Conservation (phyloP, 2,329 filamentous ascomycete species). For the Thelonectria olida region DNA sequence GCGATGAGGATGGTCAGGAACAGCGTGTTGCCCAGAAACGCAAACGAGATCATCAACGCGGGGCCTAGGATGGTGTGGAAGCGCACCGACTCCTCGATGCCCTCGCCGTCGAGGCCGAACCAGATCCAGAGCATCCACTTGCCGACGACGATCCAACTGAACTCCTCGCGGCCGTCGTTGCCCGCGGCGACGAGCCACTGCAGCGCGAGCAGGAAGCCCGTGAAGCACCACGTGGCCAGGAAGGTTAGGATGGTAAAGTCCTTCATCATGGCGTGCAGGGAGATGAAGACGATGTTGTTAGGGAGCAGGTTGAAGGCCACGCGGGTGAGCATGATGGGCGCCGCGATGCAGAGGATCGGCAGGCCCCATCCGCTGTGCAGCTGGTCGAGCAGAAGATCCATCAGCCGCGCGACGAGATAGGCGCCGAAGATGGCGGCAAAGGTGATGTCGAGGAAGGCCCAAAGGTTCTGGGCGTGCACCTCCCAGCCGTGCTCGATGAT, state of each 20-base stretch:
- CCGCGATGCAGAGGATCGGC: slow-evolving; percentile 72
- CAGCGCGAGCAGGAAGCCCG: slow-evolving; percentile 75
- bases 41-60: slow-evolving; percentile 75
- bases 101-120: slow-evolving; percentile 76
- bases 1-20: slow-evolving; percentile 80
- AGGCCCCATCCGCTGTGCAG: slow-evolving; percentile 65
- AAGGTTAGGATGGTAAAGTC: slow-evolving; percentile 75
- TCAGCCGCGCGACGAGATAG: slow-evolving; percentile 69
- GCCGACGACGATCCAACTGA: slow-evolving; percentile 64
- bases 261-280: slow-evolving; percentile 77
- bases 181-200: slow-evolving; percentile 65
- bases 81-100: slow-evolving; percentile 60
- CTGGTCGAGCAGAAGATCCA: slow-evolving; percentile 59
- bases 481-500: slow-evolving; percentile 73
- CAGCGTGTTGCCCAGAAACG: slow-evolving; percentile 78
- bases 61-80: slow-evolving; percentile 76
- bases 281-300: slow-evolving; percentile 80
- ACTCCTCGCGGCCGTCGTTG: slow-evolving; percentile 40
- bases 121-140: slow-evolving; percentile 86
- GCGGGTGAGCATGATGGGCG: slow-evolving; percentile 74
- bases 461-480: slow-evolving; percentile 78
- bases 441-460: slow-evolving; percentile 78
- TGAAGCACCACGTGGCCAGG: slow-evolving; percentile 74
- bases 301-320: slow-evolving; percentile 78
- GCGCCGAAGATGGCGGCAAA: slow-evolving; percentile 70